These are phyloP conservation scores for Paspalum vaginatum DNA, from an alignment of 176 grass and related monocot genomes.

Conservation along the genomic window DNA sequence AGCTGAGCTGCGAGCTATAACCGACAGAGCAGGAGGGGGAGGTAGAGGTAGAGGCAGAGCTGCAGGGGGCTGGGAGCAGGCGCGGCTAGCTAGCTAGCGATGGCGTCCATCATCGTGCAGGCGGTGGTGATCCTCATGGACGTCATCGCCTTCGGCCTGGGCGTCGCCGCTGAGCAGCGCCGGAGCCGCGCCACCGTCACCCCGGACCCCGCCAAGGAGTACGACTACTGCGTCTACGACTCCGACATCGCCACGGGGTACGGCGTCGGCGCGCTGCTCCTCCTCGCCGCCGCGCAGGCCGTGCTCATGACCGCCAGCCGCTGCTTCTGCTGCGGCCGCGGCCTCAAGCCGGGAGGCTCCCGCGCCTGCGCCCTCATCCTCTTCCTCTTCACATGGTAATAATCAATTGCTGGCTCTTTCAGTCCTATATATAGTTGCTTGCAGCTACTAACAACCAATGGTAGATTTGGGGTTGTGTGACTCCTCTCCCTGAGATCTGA, in stretches of 20 bases:
- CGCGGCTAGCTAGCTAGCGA: neutral
- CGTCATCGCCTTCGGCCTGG: conserved; percentile 84
- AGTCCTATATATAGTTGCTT: neutral
- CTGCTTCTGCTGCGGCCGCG: conserved; percentile 92
- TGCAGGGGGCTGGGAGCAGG: too few species aligned
- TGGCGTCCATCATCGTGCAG: conserved; percentile 73
- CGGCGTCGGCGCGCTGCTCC: conserved; percentile 78
- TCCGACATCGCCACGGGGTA: conserved; percentile 87
- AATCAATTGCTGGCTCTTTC: neutral
- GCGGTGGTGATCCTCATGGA: conserved; percentile 68
- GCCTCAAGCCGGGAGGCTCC: conserved; percentile 72
- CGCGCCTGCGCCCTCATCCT: conserved; percentile 79
- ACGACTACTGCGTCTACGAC: conserved; percentile 80
- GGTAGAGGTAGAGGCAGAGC: too few species aligned
- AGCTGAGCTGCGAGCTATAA: neutral
- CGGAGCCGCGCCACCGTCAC: conserved; percentile 69
- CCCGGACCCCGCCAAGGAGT: conserved; percentile 69
- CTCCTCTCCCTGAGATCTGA: neutral
- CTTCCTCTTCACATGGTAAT: conserved; percentile 79
- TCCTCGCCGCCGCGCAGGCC: conserved; percentile 64
- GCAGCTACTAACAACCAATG: neutral
- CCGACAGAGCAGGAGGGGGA: neutral
- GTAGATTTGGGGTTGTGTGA: neutral
- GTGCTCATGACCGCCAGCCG: conserved; percentile 65
- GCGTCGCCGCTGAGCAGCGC: conserved; percentile 91